Conservation (phyloP, 1,284 basidiomycete species). For the Trichosporon sp. region DNA sequence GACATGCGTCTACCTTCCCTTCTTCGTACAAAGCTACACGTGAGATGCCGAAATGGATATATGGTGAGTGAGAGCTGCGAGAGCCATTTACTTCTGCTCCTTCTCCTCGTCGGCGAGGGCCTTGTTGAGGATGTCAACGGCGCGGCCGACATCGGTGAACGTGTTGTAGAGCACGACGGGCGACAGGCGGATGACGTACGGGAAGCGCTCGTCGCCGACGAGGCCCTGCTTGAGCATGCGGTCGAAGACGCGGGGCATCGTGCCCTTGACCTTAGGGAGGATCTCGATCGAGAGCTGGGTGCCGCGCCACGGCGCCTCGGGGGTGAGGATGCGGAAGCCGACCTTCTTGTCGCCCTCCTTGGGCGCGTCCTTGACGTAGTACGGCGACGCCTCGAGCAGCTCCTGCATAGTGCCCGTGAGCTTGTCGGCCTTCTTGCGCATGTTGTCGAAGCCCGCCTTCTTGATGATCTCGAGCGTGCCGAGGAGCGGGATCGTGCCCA, state of each 20-base stretch:
- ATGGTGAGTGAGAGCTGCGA: neutral
- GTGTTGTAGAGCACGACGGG: constrained; percentile 82
- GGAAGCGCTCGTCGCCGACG: constrained; percentile 81
- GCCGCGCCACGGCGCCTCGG: constrained; percentile 64
- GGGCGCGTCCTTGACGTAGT: constrained; percentile 53
- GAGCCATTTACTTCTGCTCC: constrained; percentile 10
- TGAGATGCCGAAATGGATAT: neutral
- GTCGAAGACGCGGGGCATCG: constrained; percentile 68
- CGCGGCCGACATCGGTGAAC: constrained; percentile 66
- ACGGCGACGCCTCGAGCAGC: constrained; percentile 60
- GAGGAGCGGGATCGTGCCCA: constrained; percentile 72
- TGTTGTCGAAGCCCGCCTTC: constrained; percentile 64
- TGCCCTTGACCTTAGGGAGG: constrained; percentile 55
- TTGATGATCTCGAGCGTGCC: constrained; percentile 78
- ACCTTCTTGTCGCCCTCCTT: constrained; percentile 17
- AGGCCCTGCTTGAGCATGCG: constrained; percentile 66
- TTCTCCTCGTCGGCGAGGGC: constrained; percentile 38
- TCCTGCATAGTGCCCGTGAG: constrained; percentile 69
- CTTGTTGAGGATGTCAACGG: constrained; percentile 61
- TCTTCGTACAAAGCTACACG: neutral
- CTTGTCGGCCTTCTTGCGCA: constrained; percentile 65
- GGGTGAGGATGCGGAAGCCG: constrained; percentile 85
- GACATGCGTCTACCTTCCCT: neutral
- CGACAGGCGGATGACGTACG: constrained; percentile 81
- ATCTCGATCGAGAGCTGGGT: constrained; percentile 81